phyloP scores from a whole-genome alignment of 352 stramenopile genomes.

The Globisporangium emineosum region DNA sequence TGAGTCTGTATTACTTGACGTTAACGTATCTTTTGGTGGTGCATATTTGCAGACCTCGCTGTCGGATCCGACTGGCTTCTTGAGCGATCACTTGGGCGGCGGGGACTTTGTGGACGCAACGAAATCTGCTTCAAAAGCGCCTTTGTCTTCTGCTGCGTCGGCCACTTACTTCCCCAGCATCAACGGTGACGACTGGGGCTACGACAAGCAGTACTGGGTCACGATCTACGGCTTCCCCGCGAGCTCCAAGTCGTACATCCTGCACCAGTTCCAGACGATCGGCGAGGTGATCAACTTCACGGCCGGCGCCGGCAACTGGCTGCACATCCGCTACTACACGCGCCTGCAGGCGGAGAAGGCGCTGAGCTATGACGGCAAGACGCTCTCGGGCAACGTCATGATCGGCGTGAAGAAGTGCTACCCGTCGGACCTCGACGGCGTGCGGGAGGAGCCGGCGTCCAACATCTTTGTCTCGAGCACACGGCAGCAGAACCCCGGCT shows the following conservation, averaged over 20 bases:
- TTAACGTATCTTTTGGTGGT: not conserved
- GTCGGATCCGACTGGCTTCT: slow-evolving; percentile 37
- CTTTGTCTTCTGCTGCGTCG: not conserved
- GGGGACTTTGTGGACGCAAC: slow-evolving; percentile 24
- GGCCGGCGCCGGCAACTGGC: slow-evolving; percentile 67
- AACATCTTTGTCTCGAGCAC: slow-evolving; percentile 49
- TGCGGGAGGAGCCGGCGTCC: slow-evolving; percentile 48
- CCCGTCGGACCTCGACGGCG: slow-evolving; percentile 57
- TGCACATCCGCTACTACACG: slow-evolving; percentile 78
- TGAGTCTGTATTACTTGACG: not conserved
- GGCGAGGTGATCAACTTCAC: slow-evolving; percentile 75
- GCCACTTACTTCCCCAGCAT: slow-evolving; percentile 44
- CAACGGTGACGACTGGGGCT: slow-evolving; percentile 69
- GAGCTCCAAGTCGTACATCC: slow-evolving; percentile 56
- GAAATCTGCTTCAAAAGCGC: not conserved
- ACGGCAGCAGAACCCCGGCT: slow-evolving; percentile 43
- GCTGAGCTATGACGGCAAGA: slow-evolving; percentile 64
- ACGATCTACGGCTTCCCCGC: slow-evolving; percentile 77
- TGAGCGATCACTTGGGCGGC: slow-evolving; percentile 31
- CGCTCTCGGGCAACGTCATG: slow-evolving; percentile 66
- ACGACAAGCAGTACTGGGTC: slow-evolving; percentile 83
- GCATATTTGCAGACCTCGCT: slow-evolving; percentile 33
- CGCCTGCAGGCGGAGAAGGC: slow-evolving; percentile 80
- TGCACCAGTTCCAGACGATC: slow-evolving; percentile 75
- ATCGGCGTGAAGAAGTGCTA: slow-evolving; percentile 81